Evolutionary conservation across 2,329 filamentous ascomycete species (phyloP).

Genomic region (Teratosphaeria gauchensis): DNA sequence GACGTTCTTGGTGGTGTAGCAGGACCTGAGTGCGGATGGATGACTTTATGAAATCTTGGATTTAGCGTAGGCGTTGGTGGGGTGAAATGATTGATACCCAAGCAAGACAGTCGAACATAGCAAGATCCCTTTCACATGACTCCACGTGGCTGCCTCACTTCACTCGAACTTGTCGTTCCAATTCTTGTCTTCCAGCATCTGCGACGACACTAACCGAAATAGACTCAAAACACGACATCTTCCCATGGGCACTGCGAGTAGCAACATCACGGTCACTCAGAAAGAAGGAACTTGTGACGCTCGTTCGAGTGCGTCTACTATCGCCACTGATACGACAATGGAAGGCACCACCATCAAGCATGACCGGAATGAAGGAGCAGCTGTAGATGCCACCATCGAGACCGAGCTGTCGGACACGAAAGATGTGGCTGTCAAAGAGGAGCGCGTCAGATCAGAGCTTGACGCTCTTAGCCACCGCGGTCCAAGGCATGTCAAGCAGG

Average conservation of each 20-base stretch:
- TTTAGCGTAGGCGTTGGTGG: constrained; percentile 4
- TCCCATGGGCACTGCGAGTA: not conserved
- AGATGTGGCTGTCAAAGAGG: not conserved
- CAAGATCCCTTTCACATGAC: not conserved
- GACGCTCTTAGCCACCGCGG: not conserved
- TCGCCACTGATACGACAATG: not conserved
- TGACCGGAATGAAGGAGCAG: not conserved
- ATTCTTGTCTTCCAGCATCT: not conserved
- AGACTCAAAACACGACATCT: not conserved
- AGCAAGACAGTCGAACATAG: not conserved
- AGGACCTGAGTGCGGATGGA: not conserved
- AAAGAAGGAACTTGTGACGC: not conserved
- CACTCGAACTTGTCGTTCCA: not conserved
- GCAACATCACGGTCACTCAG: not conserved
- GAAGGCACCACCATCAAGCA: not conserved
- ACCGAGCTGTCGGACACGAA: not conserved
- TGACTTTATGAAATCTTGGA: not conserved
- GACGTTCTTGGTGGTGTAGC: not conserved
- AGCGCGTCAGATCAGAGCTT: not conserved
- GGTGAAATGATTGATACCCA: not conserved
- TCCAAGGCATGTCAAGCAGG: not conserved
- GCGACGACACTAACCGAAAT: not conserved
- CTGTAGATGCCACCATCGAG: not conserved
- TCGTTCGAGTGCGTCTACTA: not conserved
- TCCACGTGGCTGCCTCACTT: not conserved